Evolutionary conservation across 768 basidiomycete species (phyloP), one percentile per base, ranked within the genome.

Genomic region (Lentinula sp.): DNA sequence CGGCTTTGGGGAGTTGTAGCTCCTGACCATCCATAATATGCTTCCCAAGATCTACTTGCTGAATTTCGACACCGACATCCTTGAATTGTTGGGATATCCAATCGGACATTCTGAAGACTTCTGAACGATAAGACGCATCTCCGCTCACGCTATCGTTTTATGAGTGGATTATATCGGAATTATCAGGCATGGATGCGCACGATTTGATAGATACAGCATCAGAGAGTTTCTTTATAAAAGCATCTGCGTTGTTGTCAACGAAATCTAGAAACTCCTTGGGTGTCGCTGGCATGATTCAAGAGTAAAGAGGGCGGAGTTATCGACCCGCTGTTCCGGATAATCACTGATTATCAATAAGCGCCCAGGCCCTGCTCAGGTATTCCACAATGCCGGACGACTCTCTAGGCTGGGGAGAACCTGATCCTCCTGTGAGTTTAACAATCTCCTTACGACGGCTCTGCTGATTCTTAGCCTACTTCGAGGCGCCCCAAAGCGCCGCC

Each of bases 21-120:
- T 74, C 75, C 68, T 87, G 75, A 9, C 84, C 88, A 43, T 88
- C 86, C 65, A 88, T 76, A 11, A 73, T 72, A 57, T 97, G 94
- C 61, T 75, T 83, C 5, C 95, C 96, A 5, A 98, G 83, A 63
- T 91, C 83, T 6, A 83, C 83, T 10, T 86, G 79, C 68, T 84
- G 78, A 1, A 92, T 94, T 54, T 84, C 84, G 48, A 90, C 92
- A 5, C 92, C 93, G 46, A 93, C 80, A n/a, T 80, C 73, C 49
- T 82, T 82, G 61, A 98, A 84, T 69, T 94, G 83, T 4, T 68
- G 71, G 61, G 90, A 79, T 60, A 98, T 80, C 85, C 87, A 98
- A 39, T 85, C 75, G 0, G 86, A 89, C 97, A 99, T 99, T 65
- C 77, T 80, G 69, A 91, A 77, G 63, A 95, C 93, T 71, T 93